A percentile compares a stretch with the other conserved stretches of the same genome.
Evolutionary conservation across 768 basidiomycete species (phyloP).

Genomic region (Strobilomyces echinocephalus): DNA sequence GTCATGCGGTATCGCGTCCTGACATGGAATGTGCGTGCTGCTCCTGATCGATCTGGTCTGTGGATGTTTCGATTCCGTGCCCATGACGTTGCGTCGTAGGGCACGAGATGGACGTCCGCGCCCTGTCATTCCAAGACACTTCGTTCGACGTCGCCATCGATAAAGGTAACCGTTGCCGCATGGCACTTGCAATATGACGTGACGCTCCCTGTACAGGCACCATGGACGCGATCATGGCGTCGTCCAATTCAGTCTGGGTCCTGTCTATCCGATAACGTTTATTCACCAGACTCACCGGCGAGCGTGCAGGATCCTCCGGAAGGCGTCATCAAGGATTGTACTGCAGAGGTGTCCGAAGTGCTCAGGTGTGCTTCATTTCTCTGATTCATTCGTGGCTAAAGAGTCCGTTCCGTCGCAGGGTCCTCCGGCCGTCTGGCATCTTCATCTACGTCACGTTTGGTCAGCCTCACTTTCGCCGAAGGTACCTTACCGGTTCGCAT

Average conservation of each 20-base stretch:
- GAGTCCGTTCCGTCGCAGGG: constrained; percentile 34
- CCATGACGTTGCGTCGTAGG: constrained; percentile 38
- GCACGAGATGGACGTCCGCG: constrained; percentile 80
- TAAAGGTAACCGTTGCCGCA: constrained; percentile 48
- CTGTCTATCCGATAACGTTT: neutral
- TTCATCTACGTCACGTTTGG: constrained; percentile 86
- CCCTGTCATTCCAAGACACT: constrained; percentile 50
- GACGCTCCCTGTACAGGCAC: constrained; percentile 42
- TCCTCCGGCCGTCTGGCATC: constrained; percentile 53
- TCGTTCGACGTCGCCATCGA: constrained; percentile 80
- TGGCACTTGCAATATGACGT: neutral
- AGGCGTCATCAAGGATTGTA: constrained; percentile 65
- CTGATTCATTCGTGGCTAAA: neutral
- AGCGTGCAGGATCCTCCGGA: constrained; percentile 62
- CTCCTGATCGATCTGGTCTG: neutral
- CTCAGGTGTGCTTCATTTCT: constrained; percentile 43
- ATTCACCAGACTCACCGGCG: constrained; percentile 1
- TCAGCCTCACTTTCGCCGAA: constrained; percentile 81
- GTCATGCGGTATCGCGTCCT: constrained; percentile 46
- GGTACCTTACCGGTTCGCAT: constrained; percentile 47
- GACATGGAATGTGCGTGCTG: constrained; percentile 63
- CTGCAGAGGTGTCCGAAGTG: constrained; percentile 71
- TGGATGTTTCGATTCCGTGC: neutral
- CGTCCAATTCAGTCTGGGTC: constrained; percentile 81
- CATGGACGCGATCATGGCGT: constrained; percentile 88